Conservation (phyloP, 257 asterid species). For the Primulina tabacum region DNA sequence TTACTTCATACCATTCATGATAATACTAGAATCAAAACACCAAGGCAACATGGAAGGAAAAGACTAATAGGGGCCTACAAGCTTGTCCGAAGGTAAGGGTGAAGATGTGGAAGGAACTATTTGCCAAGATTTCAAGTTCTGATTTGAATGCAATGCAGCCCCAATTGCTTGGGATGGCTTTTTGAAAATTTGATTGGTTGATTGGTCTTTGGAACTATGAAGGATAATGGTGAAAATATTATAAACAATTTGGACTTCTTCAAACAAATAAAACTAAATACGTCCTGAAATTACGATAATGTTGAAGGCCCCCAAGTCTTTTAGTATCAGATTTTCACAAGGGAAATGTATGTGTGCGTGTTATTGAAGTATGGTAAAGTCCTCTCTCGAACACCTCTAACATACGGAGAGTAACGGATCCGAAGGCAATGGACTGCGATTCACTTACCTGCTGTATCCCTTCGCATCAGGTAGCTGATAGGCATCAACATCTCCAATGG, state of each 20-base stretch:
- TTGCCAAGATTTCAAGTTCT: neutral
- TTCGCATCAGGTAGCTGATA: slow-evolving; percentile 98
- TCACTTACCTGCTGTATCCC: slow-evolving; percentile 84
- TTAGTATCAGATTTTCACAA: neutral
- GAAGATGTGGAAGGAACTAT: neutral
- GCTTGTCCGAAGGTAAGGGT: neutral
- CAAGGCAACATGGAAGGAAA: neutral
- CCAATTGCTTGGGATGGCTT: neutral
- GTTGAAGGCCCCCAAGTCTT: neutral
- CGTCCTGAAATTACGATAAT: neutral
- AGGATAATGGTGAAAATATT: neutral
- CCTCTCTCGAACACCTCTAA: neutral
- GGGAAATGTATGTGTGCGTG: neutral
- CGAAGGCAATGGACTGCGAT: slow-evolving; percentile 6
- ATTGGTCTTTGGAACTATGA: neutral
- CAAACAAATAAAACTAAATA: no score
- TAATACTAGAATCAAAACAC: neutral
- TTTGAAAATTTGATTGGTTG: neutral
- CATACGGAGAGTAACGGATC: slow-evolving; percentile 4
- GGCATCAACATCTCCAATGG: slow-evolving; percentile 92
- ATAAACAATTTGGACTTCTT: neutral
- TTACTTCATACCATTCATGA: slow-evolving; percentile 1
- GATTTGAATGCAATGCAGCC: neutral
- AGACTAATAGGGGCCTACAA: neutral
- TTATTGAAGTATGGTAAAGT: neutral